These are phyloP conservation scores for Jackrogersella multiformis DNA, from an alignment of 495 filamentous ascomycete species.

Conservation along the genomic window DNA sequence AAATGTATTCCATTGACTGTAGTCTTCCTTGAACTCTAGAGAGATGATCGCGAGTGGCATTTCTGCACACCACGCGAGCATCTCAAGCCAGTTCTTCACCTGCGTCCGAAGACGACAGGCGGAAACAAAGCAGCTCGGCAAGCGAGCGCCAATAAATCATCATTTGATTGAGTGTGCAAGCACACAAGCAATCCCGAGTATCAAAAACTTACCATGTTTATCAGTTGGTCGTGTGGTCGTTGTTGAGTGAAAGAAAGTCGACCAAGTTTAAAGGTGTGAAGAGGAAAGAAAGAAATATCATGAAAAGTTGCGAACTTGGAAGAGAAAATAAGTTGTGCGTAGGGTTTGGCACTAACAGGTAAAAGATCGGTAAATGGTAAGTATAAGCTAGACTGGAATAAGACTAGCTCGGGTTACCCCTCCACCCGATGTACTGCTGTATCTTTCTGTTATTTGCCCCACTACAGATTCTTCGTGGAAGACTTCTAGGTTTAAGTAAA, in stretches of 20 bases:
- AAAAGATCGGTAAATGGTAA: slow-evolving; percentile 36
- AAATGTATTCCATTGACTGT: slow-evolving; percentile 79
- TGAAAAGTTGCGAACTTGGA: slow-evolving; percentile 28
- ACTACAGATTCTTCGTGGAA: slow-evolving; percentile 31
- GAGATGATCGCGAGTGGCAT: slow-evolving; percentile 70
- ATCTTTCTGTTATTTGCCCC: slow-evolving; percentile 28
- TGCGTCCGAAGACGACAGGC: slow-evolving; percentile 61
- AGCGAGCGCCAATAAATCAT: slow-evolving; percentile 42
- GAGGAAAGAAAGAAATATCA: slow-evolving; percentile 33
- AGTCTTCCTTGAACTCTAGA: slow-evolving; percentile 93
- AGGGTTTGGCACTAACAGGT: slow-evolving; percentile 38
- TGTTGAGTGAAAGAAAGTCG: slow-evolving; percentile 26
- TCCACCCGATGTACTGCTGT: slow-evolving; percentile 18
- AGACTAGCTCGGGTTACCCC: slow-evolving; percentile 33
- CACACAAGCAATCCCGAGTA: slow-evolving; percentile 33
- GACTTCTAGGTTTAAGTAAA: background rate
- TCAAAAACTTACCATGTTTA: slow-evolving; percentile 59
- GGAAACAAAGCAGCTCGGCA: slow-evolving; percentile 59
- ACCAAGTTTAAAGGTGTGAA: slow-evolving; percentile 40
- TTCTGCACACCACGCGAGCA: slow-evolving; percentile 61
- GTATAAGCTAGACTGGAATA: background rate
- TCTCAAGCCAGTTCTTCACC: slow-evolving; percentile 89
- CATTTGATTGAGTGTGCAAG: slow-evolving; percentile 35
- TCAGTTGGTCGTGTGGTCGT: slow-evolving; percentile 45
- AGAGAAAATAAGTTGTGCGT: slow-evolving; percentile 30